Evolutionary conservation across 1,284 basidiomycete genomes (phyloP).

Genomic region (Austroboletus novae-zelandiae): DNA sequence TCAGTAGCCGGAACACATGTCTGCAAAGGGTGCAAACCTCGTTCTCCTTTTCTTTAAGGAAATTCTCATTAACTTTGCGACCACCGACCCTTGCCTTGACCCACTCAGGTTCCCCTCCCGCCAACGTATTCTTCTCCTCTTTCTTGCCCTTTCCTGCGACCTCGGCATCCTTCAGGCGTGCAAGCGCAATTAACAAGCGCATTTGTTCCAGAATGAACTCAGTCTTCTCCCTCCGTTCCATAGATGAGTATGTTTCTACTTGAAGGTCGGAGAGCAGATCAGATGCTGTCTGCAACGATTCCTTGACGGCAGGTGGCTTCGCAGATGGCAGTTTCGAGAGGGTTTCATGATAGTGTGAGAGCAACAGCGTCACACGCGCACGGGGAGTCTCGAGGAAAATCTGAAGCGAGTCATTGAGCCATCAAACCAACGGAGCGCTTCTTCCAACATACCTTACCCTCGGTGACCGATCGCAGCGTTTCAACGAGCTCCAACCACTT

Average conservation of each 20-base stretch:
- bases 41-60: conserved; percentile 86
- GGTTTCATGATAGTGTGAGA: conserved; percentile 82
- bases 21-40: conserved; percentile 54
- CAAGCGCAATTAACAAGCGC: conserved; percentile 78
- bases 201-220: conserved; percentile 99
- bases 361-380: conserved; percentile 86
- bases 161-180: conserved; percentile 65
- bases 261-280: conserved; percentile 93
- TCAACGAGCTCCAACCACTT: conserved; percentile 88
- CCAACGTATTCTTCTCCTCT: conserved; percentile 57
- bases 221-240: conserved; percentile 97
- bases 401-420: conserved; percentile 40
- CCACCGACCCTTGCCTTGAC: conserved; percentile 88
- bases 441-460: conserved; percentile 78
- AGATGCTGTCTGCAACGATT: conserved; percentile 78
- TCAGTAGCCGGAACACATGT: background rate
- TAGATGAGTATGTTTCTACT: conserved; percentile 98
- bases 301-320: conserved; percentile 48
- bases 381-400: conserved; percentile 97
- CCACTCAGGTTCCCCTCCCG: conserved; percentile 84
- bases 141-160: conserved; percentile 50
- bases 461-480: conserved; percentile 88
- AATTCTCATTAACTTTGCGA: conserved; percentile 93
- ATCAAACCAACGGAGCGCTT: background rate
- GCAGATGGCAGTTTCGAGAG: conserved; percentile 46